These are phyloP conservation scores for Erodium texanum DNA, from an alignment of 441 rosid species.

Conservation along the genomic window DNA sequence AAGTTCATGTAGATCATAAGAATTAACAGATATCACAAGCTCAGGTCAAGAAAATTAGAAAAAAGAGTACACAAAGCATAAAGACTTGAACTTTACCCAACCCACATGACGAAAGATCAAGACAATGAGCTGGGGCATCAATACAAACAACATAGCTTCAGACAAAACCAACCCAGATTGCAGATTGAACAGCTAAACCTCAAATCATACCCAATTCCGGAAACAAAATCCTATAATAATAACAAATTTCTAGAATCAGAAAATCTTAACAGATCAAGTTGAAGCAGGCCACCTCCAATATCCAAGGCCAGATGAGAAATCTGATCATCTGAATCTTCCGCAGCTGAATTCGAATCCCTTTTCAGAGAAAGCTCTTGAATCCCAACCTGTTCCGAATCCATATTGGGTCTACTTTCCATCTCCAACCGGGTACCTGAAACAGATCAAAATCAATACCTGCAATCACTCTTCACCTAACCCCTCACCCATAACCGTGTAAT, in stretches of 20 bases:
- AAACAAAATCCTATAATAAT: background rate
- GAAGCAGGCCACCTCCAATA: background rate
- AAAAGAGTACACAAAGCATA: background rate
- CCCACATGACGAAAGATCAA: background rate
- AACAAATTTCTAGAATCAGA: too few species aligned
- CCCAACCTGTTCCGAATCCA: too few species aligned
- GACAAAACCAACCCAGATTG: background rate
- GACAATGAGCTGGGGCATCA: background rate
- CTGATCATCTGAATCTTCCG: background rate
- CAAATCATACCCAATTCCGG: background rate
- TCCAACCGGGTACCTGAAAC: background rate
- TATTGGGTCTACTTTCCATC: too few species aligned
- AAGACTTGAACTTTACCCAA: slow-evolving; percentile 1
- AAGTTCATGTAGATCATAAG: too few species aligned
- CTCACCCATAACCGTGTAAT: background rate
- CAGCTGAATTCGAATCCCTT: background rate
- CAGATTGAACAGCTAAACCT: background rate
- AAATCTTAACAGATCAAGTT: background rate
- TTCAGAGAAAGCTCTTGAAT: background rate
- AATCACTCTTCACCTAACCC: background rate
- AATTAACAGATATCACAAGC: too few species aligned
- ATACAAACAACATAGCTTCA: background rate
- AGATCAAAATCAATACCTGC: background rate
- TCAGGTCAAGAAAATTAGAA: too few species aligned
- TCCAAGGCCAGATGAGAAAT: slow-evolving; percentile 1